These are phyloP conservation scores for Mycosphaerella sp. DNA, from an alignment of 2,329 filamentous ascomycete species.

Conservation along the genomic window DNA sequence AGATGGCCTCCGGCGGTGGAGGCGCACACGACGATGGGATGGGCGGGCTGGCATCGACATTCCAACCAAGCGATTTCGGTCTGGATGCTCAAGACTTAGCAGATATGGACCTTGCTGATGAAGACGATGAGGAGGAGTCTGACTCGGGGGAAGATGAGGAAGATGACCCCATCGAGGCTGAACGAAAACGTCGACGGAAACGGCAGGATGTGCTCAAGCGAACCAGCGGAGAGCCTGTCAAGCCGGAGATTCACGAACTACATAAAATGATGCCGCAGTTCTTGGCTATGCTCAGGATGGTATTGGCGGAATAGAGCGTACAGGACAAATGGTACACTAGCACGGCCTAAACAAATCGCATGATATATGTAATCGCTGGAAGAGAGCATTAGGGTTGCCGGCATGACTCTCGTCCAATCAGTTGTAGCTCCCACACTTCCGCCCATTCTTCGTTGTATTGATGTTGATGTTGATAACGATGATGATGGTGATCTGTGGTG, in stretches of 20 bases:
- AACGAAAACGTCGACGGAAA: slow-evolving; percentile 69
- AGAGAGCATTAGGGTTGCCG: too few species aligned
- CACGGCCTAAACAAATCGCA: too few species aligned
- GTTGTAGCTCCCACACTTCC: too few species aligned
- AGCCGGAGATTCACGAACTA: slow-evolving; percentile 33
- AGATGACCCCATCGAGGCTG: slow-evolving; percentile 80
- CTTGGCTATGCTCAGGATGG: slow-evolving; percentile 34
- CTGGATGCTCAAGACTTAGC: slow-evolving; percentile 80
- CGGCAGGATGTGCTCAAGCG: slow-evolving; percentile 65
- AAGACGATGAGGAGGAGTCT: slow-evolving; percentile 59
- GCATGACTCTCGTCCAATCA: too few species aligned
- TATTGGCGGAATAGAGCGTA: slow-evolving; percentile 28
- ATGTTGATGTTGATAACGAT: too few species aligned
- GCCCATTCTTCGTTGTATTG: too few species aligned
- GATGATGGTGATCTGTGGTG: background rate
- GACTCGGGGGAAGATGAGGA: slow-evolving; percentile 66
- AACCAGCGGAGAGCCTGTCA: slow-evolving; percentile 35
- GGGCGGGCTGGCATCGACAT: slow-evolving; percentile 51
- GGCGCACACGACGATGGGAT: slow-evolving; percentile 39
- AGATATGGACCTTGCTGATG: slow-evolving; percentile 76
- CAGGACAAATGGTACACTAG: background rate
- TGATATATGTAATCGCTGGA: too few species aligned
- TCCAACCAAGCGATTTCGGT: slow-evolving; percentile 82
- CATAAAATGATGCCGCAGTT: slow-evolving; percentile 34
- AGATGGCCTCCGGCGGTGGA: slow-evolving; percentile 84